phyloP scores from a whole-genome alignment of 2,329 filamentous ascomycete species.

The Penicillium sp. region DNA sequence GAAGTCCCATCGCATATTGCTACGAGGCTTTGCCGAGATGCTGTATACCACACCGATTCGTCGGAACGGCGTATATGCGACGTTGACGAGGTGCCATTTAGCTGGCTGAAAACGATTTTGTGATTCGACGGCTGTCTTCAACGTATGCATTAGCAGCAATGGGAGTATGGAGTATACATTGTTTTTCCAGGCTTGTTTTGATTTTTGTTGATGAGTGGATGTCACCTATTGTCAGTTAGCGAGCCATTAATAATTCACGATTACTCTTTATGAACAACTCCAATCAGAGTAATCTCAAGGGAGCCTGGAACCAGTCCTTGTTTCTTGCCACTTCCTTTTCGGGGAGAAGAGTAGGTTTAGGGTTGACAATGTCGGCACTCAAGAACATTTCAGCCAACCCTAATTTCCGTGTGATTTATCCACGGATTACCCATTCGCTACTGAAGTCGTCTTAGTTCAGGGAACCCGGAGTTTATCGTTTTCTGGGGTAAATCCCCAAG shows the following conservation, averaged over 20 bases:
- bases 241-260: background rate
- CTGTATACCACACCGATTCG: background rate
- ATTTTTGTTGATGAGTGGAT: no score
- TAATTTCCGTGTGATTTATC: background rate
- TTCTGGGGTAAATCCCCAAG: background rate
- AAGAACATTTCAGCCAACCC: no score
- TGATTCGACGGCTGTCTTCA: background rate
- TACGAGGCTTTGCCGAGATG: conserved; percentile 1
- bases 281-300: background rate
- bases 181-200: no score
- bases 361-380: background rate
- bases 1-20: background rate
- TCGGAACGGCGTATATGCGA: conserved; percentile 2
- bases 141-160: background rate
- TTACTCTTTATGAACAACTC: background rate
- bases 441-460: background rate
- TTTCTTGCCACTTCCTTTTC: background rate
- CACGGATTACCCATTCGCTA: no score
- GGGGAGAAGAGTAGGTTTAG: background rate
- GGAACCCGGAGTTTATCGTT: background rate
- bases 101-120: conserved; percentile 11
- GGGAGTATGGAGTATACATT: background rate
- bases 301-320: background rate
- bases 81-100: conserved; percentile 2
- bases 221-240: background rate